A percentile compares a stretch with the other conserved stretches of the same genome.
These are phyloP conservation scores for Phanerochaete sordida DNA, from an alignment of 768 basidiomycete species.

Conservation along the genomic window DNA sequence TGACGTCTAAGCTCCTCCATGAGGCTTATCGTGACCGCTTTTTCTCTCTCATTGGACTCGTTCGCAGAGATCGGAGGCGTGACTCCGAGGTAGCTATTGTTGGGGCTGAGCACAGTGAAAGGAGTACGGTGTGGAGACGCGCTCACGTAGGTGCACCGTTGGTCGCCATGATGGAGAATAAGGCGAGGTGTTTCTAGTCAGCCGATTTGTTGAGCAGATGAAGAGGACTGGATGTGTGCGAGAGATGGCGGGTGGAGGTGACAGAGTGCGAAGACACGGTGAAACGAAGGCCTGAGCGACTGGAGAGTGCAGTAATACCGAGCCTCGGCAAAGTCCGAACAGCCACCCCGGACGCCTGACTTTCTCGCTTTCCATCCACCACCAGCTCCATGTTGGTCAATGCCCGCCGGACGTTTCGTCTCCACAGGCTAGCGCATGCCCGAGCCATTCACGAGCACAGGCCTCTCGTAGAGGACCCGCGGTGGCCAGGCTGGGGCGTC, in stretches of 20 bases:
- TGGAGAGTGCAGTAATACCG: background rate
- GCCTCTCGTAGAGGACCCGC: constrained; percentile 7
- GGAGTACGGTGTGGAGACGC: background rate
- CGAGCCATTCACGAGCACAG: constrained; percentile 13
- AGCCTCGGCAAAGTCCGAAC: constrained; percentile 9
- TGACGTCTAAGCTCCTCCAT: constrained; percentile 89
- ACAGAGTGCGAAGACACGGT: background rate
- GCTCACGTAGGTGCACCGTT: constrained; percentile 2
- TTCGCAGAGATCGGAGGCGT: constrained; percentile 80
- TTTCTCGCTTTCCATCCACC: background rate
- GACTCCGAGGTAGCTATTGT: constrained; percentile 68
- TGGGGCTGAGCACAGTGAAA: background rate
- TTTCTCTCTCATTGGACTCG: constrained; percentile 75
- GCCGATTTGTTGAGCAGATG: background rate
- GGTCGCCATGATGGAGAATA: background rate
- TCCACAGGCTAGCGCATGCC: background rate
- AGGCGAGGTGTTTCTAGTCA: background rate
- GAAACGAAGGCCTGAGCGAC: background rate
- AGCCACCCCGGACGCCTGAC: background rate
- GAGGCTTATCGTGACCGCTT: constrained; percentile 77
- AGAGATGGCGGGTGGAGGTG: background rate
- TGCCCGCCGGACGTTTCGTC: background rate
- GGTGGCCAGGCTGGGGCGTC: constrained; percentile 88
- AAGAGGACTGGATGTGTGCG: background rate
- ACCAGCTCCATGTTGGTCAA: constrained; percentile 4